Conservation (phyloP, 257 asterid genomes). For the Rubia yunnanensis region DNA sequence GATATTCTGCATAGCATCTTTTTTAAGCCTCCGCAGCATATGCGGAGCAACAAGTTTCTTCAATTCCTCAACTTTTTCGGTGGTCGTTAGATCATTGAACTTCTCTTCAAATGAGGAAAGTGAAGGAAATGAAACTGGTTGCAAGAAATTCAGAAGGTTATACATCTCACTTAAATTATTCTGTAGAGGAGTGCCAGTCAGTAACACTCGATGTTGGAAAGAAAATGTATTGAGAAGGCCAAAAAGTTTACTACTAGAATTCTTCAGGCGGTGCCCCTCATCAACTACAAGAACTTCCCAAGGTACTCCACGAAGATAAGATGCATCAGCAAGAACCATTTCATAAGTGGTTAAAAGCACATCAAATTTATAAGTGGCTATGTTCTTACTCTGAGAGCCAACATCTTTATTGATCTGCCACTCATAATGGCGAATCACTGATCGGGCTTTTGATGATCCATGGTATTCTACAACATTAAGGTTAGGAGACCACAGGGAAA, state of each 20-base stretch:
- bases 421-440: constrained; percentile 82
- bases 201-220: constrained; percentile 83
- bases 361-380: constrained; percentile 67
- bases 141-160: constrained; percentile 85
- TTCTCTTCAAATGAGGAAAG: constrained; percentile 83
- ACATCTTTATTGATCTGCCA: constrained; percentile 62
- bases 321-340: constrained; percentile 88
- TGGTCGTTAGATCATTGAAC: constrained; percentile 81
- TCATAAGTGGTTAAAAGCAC: constrained; percentile 93
- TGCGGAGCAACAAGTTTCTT: constrained; percentile 98
- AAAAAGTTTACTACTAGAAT: constrained; percentile 80
- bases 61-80: constrained; percentile 93
- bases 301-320: constrained; percentile 76
- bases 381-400: constrained; percentile 35
- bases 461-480: constrained; percentile 95
- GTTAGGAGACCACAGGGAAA: constrained; percentile 87
- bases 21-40: constrained; percentile 93
- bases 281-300: constrained; percentile 99
- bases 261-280: constrained; percentile 97
- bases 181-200: constrained; percentile 99
- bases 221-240: constrained; percentile 78
- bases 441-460: constrained; percentile 74
- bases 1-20: constrained; percentile 94
- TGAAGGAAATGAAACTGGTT: constrained; percentile 89
- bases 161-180: constrained; percentile 98